Conservation (phyloP, 352 stramenopile species). For the Phytophthora crassamura region DNA sequence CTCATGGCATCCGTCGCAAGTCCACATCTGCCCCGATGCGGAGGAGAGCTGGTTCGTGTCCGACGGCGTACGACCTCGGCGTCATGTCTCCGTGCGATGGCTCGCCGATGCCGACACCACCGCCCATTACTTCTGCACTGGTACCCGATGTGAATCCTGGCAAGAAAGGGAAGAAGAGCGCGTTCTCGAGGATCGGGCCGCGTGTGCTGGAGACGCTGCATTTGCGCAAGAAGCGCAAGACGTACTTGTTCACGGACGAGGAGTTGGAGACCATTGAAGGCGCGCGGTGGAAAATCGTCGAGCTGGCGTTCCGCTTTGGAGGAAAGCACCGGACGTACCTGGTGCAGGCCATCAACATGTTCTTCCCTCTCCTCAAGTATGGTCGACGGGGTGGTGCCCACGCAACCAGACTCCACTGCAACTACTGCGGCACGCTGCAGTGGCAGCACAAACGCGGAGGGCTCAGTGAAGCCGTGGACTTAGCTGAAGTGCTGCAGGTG, state of each 20-base stretch:
- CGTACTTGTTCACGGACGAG: slow-evolving; percentile 81
- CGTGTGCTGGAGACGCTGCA: slow-evolving; percentile 62
- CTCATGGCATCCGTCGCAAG: slow-evolving; percentile 32
- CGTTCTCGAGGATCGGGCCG: slow-evolving; percentile 65
- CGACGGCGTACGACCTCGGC: slow-evolving; percentile 42
- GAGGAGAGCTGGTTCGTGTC: slow-evolving; percentile 75
- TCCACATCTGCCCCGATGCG: slow-evolving; percentile 25
- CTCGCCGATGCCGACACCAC: slow-evolving; percentile 14
- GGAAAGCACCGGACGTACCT: slow-evolving; percentile 86
- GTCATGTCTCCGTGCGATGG: slow-evolving; percentile 19
- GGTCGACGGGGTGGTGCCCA: slow-evolving; percentile 76
- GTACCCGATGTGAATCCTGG: slow-evolving; percentile 18
- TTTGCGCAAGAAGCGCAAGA: slow-evolving; percentile 76
- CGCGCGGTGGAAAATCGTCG: slow-evolving; percentile 87
- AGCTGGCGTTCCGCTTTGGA: slow-evolving; percentile 86
- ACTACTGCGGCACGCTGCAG: slow-evolving; percentile 80
- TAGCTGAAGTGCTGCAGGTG: slow-evolving; percentile 75
- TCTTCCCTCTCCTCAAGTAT: slow-evolving; percentile 84
- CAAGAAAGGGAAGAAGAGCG: slow-evolving; percentile 58
- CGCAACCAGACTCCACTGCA: slow-evolving; percentile 79
- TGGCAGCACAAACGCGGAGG: slow-evolving; percentile 88
- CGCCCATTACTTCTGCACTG: slow-evolving; percentile 13
- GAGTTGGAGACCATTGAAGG: slow-evolving; percentile 82
- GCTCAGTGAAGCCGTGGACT: slow-evolving; percentile 73
- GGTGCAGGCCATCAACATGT: slow-evolving; percentile 90